phyloP scores from a whole-genome alignment of 2,329 filamentous ascomycete species.

The Paecilomyces sp. region DNA sequence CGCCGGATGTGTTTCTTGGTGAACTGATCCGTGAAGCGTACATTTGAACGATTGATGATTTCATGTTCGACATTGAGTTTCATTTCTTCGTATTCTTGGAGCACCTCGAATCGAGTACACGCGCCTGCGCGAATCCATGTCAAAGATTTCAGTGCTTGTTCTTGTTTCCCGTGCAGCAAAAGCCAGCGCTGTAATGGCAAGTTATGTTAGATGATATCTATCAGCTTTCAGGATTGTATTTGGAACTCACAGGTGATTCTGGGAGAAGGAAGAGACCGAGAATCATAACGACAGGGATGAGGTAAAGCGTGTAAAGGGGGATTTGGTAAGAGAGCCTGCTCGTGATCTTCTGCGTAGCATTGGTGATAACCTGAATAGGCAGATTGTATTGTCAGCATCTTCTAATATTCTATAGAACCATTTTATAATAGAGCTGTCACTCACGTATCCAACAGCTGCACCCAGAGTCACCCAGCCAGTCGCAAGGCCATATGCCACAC shows the following conservation, averaged over 20 bases:
- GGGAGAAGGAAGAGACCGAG: conserved; percentile 5
- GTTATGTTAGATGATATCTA: background rate
- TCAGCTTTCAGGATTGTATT: background rate
- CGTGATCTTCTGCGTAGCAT: conserved; percentile 7
- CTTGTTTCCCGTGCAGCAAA: conserved; percentile 10
- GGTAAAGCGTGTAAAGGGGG: conserved; percentile 11
- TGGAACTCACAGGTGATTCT: conserved; percentile 6
- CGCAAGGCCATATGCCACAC: background rate
- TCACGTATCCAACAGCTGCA: background rate
- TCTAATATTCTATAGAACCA: background rate
- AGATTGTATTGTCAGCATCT: background rate
- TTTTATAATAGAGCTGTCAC: background rate
- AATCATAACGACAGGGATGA: conserved; percentile 7
- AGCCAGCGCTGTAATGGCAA: conserved; percentile 7
- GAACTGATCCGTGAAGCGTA: background rate
- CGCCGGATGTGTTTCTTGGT: background rate
- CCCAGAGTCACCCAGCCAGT: background rate
- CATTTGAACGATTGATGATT: background rate
- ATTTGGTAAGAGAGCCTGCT: conserved; percentile 10
- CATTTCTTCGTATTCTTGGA: conserved; percentile 14
- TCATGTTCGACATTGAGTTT: background rate
- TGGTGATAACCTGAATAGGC: conserved; percentile 4
- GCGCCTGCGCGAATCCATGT: conserved; percentile 8
- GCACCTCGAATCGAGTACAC: conserved; percentile 9
- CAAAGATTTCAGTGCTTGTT: conserved; percentile 11